phyloP scores from a whole-genome alignment of 1,284 basidiomycete species.

The Apiotrichum mycotoxinovorans region DNA sequence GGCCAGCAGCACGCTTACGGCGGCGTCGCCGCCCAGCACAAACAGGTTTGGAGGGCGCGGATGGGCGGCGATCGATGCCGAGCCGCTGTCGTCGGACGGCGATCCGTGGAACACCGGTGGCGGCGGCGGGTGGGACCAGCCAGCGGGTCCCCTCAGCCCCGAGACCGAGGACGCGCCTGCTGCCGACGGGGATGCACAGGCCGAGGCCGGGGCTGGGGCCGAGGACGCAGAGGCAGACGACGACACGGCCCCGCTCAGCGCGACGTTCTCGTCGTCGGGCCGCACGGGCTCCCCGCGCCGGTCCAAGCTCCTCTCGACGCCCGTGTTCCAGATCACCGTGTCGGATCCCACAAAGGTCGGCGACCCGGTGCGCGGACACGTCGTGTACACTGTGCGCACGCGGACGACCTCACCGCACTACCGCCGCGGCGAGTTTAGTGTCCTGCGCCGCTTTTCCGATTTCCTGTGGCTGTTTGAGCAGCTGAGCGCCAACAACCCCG shows the following conservation, averaged over 20 bases:
- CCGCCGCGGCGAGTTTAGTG: constrained; percentile 77
- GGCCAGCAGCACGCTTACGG: no score
- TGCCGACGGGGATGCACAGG: constrained; percentile 12
- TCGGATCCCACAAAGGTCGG: constrained; percentile 92
- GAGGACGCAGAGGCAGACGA: constrained; percentile 22
- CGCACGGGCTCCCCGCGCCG: constrained; percentile 11
- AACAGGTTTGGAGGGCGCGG: constrained; percentile 12
- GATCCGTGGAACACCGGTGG: constrained; percentile 12
- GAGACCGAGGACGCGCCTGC: neutral
- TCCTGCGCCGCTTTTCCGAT: constrained; percentile 91
- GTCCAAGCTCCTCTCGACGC: constrained; percentile 26
- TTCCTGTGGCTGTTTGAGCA: constrained; percentile 96
- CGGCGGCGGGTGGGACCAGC: constrained; percentile 30
- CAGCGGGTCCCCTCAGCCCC: neutral
- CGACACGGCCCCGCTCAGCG: neutral
- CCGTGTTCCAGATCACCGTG: constrained; percentile 68
- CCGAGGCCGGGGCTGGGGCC: constrained; percentile 17
- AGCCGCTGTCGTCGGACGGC: constrained; percentile 8
- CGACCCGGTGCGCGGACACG: constrained; percentile 84
- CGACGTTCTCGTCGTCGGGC: neutral
- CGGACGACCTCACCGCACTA: constrained; percentile 79
- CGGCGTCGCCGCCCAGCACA: neutral
- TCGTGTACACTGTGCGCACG: constrained; percentile 91
- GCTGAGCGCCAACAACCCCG: constrained; percentile 86
- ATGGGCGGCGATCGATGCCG: constrained; percentile 24